A percentile compares a stretch with the other conserved stretches of the same genome.
phyloP scores from a whole-genome alignment of 108 stramenopile genomes.

The Discostella stelligeroides region DNA sequence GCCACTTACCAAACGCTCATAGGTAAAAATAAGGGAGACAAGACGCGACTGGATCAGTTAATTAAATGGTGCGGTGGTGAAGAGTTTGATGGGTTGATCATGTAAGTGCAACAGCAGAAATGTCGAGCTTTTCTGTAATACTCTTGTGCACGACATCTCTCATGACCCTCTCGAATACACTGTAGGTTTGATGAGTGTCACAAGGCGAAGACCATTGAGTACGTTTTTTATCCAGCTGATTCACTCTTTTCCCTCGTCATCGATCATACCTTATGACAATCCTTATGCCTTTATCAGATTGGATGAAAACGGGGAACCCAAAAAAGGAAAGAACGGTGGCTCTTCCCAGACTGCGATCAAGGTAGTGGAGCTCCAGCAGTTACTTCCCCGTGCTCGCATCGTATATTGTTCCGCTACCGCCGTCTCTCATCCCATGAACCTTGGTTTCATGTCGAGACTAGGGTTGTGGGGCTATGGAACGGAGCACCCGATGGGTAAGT shows the following conservation, averaged over 20 bases:
- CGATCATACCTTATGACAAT: neutral
- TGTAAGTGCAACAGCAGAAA: neutral
- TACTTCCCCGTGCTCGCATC: conserved; percentile 68
- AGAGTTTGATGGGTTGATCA: conserved; percentile 49
- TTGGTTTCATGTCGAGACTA: conserved; percentile 74
- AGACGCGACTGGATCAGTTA: conserved; percentile 59
- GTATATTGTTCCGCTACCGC: conserved; percentile 75
- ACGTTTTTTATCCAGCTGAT: neutral
- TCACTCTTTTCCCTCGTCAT: neutral
- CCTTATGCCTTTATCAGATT: conserved; percentile 3
- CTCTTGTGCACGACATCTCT: neutral
- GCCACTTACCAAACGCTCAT: conserved; percentile 52
- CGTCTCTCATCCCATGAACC: conserved; percentile 63
- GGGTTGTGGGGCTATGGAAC: conserved; percentile 62
- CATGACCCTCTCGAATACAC: neutral
- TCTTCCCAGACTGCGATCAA: conserved; percentile 55
- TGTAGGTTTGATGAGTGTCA: conserved; percentile 69
- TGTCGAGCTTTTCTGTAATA: neutral
- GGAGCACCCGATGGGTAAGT: neutral
- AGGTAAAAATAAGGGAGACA: conserved; percentile 25
- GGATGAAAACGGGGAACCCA: conserved; percentile 43
- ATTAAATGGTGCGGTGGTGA: conserved; percentile 43
- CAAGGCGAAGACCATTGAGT: conserved; percentile 62
- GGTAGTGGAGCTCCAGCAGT: conserved; percentile 63
- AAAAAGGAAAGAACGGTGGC: conserved; percentile 9